Percentiles rank a stretch among this genome's conserved stretches.
These are phyloP conservation scores for Quercus alba DNA, from an alignment of 306 rosid genomes.

Conservation along the genomic window DNA sequence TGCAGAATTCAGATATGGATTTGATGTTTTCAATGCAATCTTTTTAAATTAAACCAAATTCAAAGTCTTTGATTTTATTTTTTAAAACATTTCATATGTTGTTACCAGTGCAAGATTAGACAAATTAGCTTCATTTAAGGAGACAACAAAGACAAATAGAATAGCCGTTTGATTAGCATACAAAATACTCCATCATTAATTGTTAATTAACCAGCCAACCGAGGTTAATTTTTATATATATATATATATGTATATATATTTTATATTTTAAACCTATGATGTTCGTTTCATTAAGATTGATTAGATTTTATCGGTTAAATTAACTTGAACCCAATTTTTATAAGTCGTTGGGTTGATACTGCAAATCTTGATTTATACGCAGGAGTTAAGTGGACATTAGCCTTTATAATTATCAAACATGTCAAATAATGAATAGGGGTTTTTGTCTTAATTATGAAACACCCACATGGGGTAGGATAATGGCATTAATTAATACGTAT, in stretches of 20 bases:
- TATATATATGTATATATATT: no score
- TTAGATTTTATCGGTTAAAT: no score
- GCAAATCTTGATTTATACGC: slow-evolving; percentile 14
- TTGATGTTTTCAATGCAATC: slow-evolving; percentile 14
- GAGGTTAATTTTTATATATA: slow-evolving; percentile 16
- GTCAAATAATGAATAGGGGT: not conserved
- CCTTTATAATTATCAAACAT: slow-evolving; percentile 17
- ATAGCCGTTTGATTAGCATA: slow-evolving; percentile 6
- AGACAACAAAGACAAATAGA: slow-evolving; percentile 44
- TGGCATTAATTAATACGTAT: slow-evolving; percentile 10
- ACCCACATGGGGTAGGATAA: slow-evolving; percentile 22
- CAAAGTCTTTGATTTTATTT: not conserved
- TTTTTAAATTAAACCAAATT: not conserved
- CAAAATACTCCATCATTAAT: not conserved
- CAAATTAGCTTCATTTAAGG: slow-evolving; percentile 43
- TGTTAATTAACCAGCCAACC: slow-evolving; percentile 24
- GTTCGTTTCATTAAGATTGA: rapidly evolving
- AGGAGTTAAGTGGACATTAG: slow-evolving; percentile 26
- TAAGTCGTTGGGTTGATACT: slow-evolving; percentile 15
- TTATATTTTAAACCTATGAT: no score
- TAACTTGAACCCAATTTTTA: not conserved
- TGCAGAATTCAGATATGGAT: not conserved
- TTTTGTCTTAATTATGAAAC: not conserved
- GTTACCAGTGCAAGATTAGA: slow-evolving; percentile 8
- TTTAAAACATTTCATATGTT: slow-evolving; percentile 14